These are phyloP conservation scores for Xylogone sp. DNA, from an alignment of 2,329 filamentous ascomycete genomes.

Conservation along the genomic window DNA sequence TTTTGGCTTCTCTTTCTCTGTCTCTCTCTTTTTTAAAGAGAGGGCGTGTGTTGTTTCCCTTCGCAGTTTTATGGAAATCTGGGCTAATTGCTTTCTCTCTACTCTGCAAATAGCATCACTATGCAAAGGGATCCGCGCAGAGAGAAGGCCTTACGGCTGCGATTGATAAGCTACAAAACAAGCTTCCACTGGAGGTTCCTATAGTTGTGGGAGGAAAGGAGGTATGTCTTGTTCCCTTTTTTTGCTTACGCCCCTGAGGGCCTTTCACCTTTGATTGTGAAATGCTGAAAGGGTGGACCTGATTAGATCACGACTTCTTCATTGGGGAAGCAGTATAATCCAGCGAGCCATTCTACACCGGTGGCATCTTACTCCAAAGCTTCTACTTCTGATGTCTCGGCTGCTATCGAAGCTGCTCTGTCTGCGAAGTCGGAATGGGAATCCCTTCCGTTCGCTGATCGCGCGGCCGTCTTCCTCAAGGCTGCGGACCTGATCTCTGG, in stretches of 20 bases:
- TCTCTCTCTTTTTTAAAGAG: too few relatives aligned
- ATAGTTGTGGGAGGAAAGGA: conserved; percentile 80
- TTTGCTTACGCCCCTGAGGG: not conserved
- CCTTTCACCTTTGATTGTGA: too few relatives aligned
- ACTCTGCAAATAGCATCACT: conserved; percentile 70
- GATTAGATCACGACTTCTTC: conserved; percentile 61
- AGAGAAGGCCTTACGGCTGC: conserved; percentile 73
- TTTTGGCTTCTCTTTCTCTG: conserved; percentile 9
- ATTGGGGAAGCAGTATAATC: conserved; percentile 72
- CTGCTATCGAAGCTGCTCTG: conserved; percentile 79
- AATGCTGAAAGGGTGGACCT: too few relatives aligned
- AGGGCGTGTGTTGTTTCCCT: too few relatives aligned
- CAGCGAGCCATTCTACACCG: conserved; percentile 70
- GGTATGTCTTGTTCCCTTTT: conserved; percentile 40
- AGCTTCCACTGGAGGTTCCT: conserved; percentile 72
- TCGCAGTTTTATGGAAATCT: too few relatives aligned
- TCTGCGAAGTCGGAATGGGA: conserved; percentile 87
- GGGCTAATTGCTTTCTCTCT: too few relatives aligned
- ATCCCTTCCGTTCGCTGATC: conserved; percentile 79
- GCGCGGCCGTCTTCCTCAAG: conserved; percentile 92
- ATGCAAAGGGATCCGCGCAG: conserved; percentile 77
- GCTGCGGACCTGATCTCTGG: conserved; percentile 84
- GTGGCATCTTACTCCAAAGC: conserved; percentile 86
- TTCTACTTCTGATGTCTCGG: conserved; percentile 67
- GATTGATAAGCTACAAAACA: conserved; percentile 64